Evolutionary conservation across 192 early-diverging fungal species (phyloP).

Genomic region (Gamsiella multidivaricata): DNA sequence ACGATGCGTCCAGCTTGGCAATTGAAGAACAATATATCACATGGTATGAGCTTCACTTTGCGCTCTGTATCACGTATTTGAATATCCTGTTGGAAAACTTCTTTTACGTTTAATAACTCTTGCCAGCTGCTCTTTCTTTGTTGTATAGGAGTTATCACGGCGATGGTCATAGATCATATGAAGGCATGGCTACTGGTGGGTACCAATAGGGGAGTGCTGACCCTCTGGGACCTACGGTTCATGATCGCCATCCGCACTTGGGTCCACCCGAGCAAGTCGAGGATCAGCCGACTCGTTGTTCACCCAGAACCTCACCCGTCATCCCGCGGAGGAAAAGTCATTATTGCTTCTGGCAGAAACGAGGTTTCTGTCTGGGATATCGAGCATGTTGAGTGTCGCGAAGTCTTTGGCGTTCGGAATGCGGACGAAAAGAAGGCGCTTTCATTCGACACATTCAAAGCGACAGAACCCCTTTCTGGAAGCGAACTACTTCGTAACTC

Average conservation of each 20-base stretch:
- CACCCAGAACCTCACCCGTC: constrained; percentile 56
- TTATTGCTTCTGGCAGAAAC: constrained; percentile 76
- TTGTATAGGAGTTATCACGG: constrained; percentile 69
- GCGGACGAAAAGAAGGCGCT: constrained; percentile 61
- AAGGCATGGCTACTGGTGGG: constrained; percentile 78
- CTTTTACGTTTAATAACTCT: too few species aligned
- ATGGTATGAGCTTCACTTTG: constrained; percentile 59
- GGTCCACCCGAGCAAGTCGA: constrained; percentile 75
- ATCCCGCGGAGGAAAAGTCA: constrained; percentile 58
- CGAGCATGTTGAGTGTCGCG: constrained; percentile 70
- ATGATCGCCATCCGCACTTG: constrained; percentile 74
- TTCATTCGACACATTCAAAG: constrained; percentile 62
- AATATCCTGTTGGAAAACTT: background rate
- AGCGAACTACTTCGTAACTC: constrained; percentile 66
- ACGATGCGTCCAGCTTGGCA: constrained; percentile 77
- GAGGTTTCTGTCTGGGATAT: constrained; percentile 90
- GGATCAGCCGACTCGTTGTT: constrained; percentile 67
- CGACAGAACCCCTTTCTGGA: constrained; percentile 57
- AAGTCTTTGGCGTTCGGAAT: constrained; percentile 75
- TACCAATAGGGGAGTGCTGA: constrained; percentile 80
- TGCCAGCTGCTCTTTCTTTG: background rate
- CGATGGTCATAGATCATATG: constrained; percentile 71
- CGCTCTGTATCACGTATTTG: too few species aligned
- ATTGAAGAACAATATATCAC: constrained; percentile 62
- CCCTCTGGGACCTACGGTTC: constrained; percentile 85